Conservation (phyloP, 305 asterid species). For the Fraxinus latifolia region DNA sequence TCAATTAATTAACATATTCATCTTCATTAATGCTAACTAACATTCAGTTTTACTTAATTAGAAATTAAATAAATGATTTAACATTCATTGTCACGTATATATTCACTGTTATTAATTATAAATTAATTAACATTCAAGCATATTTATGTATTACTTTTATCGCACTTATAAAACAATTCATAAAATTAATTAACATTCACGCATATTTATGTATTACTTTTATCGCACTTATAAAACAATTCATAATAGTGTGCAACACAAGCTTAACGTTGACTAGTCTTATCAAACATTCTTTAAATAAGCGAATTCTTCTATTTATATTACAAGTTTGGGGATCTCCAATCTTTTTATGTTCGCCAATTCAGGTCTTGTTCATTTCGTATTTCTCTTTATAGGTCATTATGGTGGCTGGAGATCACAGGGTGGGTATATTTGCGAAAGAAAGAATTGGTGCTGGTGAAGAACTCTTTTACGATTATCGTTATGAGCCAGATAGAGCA, state of each 20-base stretch:
- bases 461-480: conserved; percentile 85
- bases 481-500: conserved; percentile 67
- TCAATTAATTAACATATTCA: too few relatives aligned
- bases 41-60: too few relatives aligned
- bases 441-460: conserved; percentile 76
- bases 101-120: background rate
- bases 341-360: background rate
- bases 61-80: background rate
- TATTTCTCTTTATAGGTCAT: conserved; percentile 57
- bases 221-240: background rate
- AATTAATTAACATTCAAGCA: background rate
- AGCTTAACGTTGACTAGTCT: background rate
- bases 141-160: too few relatives aligned
- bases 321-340: background rate
- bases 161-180: too few relatives aligned
- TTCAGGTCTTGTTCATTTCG: background rate
- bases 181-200: too few relatives aligned
- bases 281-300: background rate
- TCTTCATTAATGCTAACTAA: too few relatives aligned
- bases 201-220: too few relatives aligned
- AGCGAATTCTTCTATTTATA: background rate
- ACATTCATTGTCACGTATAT: background rate
- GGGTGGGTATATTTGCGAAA: conserved; percentile 90
- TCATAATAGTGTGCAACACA: background rate
- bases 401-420: conserved; percentile 90